Evolutionary conservation across 139 green algal genomes (phyloP).

Genomic region (Chlamydomonas eustigma): DNA sequence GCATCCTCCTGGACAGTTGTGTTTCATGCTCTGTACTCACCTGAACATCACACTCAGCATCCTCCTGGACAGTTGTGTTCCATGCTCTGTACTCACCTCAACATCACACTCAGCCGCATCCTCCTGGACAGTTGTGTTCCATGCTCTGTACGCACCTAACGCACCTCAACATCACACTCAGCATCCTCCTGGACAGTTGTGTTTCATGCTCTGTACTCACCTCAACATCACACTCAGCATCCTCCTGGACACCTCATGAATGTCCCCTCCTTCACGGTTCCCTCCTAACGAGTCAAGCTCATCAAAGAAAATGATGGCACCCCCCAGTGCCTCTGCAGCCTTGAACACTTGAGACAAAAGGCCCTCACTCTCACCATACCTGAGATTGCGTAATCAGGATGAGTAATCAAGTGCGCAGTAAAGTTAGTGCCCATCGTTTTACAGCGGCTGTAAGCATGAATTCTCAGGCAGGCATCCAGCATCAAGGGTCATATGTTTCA

Average conservation of each 20-base stretch:
- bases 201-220: constrained; percentile 52
- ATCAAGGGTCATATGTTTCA: too few species aligned
- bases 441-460: too few species aligned
- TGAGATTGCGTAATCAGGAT: neutral
- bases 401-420: too few species aligned
- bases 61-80: too few species aligned
- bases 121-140: too few species aligned
- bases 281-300: constrained; percentile 68
- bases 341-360: constrained; percentile 37
- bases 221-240: constrained; percentile 86
- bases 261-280: constrained; percentile 43
- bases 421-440: too few species aligned
- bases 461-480: too few species aligned
- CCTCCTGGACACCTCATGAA: constrained; percentile 85
- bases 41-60: too few species aligned
- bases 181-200: neutral
- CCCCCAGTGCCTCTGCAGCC: constrained; percentile 46
- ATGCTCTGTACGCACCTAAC: neutral
- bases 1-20: too few species aligned
- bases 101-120: too few species aligned
- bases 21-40: too few species aligned
- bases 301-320: constrained; percentile 82
- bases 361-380: constrained; percentile 59
- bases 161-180: neutral
- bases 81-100: too few species aligned